A percentile compares a stretch with the other conserved stretches of the same genome.
phyloP scores from a whole-genome alignment of 2,329 filamentous ascomycete genomes.

The Aspergillus niger region DNA sequence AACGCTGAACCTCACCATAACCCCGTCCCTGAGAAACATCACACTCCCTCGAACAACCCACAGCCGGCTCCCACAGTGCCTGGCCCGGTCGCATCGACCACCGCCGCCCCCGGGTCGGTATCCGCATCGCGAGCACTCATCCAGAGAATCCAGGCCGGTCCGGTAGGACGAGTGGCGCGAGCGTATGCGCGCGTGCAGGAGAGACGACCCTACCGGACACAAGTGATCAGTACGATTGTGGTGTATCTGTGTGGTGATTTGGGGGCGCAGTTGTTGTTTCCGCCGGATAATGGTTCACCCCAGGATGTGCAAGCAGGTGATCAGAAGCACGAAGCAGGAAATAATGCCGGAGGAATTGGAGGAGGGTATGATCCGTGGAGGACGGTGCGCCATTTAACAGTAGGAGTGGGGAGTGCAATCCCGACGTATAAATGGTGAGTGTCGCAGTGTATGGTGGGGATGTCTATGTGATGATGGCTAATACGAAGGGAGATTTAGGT shows the following conservation, averaged over 20 bases:
- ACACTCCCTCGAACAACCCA: conserved; percentile 15
- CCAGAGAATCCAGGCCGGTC: conserved; percentile 33
- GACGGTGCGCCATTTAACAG: conserved; percentile 70
- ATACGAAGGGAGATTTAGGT: conserved; percentile 53
- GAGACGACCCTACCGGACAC: conserved; percentile 73
- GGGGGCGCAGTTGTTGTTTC: conserved; percentile 70
- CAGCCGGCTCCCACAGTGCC: conserved; percentile 22
- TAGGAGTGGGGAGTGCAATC: conserved; percentile 72
- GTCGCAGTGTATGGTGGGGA: neutral
- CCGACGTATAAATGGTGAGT: conserved; percentile 80
- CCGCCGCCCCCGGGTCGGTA: conserved; percentile 23
- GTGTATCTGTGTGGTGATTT: conserved; percentile 80
- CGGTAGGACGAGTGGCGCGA: conserved; percentile 37
- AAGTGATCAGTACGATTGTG: conserved; percentile 71
- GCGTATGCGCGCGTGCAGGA: conserved; percentile 71
- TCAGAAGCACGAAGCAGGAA: conserved; percentile 36
- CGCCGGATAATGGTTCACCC: conserved; percentile 31
- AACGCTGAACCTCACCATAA: conserved; percentile 6
- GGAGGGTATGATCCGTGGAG: conserved; percentile 67
- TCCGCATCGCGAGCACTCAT: conserved; percentile 28
- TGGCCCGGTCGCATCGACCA: neutral
- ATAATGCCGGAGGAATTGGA: conserved; percentile 29
- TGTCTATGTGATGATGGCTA: neutral
- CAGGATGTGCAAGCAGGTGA: conserved; percentile 35
- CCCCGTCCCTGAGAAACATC: conserved; percentile 3